Conservation (phyloP, 495 filamentous ascomycete genomes). For the Evansstolkia leycettana region DNA sequence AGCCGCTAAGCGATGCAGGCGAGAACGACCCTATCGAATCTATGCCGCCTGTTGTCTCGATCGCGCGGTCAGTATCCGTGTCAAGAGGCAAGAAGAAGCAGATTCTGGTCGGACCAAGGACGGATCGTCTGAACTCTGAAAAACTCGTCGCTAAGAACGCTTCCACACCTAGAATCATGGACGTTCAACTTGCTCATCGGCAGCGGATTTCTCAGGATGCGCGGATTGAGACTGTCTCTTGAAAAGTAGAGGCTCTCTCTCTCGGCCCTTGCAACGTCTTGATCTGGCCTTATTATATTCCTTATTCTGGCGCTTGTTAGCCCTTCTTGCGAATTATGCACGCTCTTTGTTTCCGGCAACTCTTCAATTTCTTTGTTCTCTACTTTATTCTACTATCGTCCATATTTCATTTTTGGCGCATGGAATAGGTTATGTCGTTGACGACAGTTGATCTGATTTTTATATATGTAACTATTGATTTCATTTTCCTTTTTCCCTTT, state of each 20-base stretch:
- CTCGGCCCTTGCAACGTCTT: too few relatives aligned
- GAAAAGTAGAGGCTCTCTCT: too few relatives aligned
- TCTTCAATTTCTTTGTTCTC: slow-evolving; percentile 1
- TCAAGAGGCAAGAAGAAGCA: slow-evolving; percentile 23
- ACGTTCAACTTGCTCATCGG: slow-evolving; percentile 18
- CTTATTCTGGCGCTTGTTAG: too few relatives aligned
- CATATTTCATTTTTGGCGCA: slow-evolving; percentile 3
- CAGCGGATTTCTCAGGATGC: slow-evolving; percentile 25
- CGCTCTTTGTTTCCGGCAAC: too few relatives aligned
- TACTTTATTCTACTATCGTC: slow-evolving; percentile 1
- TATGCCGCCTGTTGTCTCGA: too few relatives aligned
- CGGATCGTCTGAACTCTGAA: slow-evolving; percentile 15
- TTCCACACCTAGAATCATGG: slow-evolving; percentile 17
- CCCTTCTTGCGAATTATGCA: too few relatives aligned
- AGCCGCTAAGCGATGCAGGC: slow-evolving; percentile 7
- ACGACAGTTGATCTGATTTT: neutral
- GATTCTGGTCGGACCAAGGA: slow-evolving; percentile 19
- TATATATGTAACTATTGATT: neutral
- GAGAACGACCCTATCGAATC: slow-evolving; percentile 4
- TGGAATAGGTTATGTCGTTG: slow-evolving; percentile 1
- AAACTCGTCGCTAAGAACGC: slow-evolving; percentile 14
- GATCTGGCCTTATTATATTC: too few relatives aligned
- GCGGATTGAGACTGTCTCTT: slow-evolving; percentile 25
- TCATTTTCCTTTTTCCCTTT: neutral
- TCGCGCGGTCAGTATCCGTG: slow-evolving; percentile 29